These are phyloP conservation scores for Daphne laureola DNA, from an alignment of 441 rosid genomes.

Conservation along the genomic window DNA sequence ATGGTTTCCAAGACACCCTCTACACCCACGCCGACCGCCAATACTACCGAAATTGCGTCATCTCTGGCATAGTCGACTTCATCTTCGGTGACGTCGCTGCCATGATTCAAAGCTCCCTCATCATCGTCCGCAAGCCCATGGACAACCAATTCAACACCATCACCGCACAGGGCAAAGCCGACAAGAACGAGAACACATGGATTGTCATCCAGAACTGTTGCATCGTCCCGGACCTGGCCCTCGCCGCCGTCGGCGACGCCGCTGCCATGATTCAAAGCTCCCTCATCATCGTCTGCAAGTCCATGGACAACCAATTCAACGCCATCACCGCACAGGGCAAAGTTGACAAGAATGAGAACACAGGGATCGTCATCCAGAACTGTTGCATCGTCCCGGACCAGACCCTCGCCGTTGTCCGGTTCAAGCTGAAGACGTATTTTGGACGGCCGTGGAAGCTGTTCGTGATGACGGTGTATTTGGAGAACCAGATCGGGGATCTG, in stretches of 20 bases:
- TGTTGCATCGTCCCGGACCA: conserved; percentile 38
- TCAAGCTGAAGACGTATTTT: conserved; percentile 30
- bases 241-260: conserved; percentile 31
- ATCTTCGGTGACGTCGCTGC: conserved; percentile 46
- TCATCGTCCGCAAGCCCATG: conserved; percentile 45
- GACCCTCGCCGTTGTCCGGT: conserved; percentile 22
- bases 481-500: conserved; percentile 24
- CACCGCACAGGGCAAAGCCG: conserved; percentile 43
- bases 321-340: conserved; percentile 43
- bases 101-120: conserved; percentile 45
- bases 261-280: conserved; percentile 44
- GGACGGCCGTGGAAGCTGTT: conserved; percentile 41
- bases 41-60: conserved; percentile 43
- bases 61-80: conserved; percentile 57
- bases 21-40: conserved; percentile 47
- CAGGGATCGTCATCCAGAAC: conserved; percentile 40
- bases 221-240: conserved; percentile 33
- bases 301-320: conserved; percentile 35
- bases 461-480: conserved; percentile 24
- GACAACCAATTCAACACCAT: conserved; percentile 35
- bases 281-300: conserved; percentile 45
- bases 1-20: conserved; percentile 54
- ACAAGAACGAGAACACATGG: conserved; percentile 18
- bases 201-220: conserved; percentile 44
- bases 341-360: conserved; percentile 19